A percentile compares a stretch with the other conserved stretches of the same genome.
Evolutionary conservation across 2,329 filamentous ascomycete species (phyloP).

Genomic region (Colletotrichum eleusines): DNA sequence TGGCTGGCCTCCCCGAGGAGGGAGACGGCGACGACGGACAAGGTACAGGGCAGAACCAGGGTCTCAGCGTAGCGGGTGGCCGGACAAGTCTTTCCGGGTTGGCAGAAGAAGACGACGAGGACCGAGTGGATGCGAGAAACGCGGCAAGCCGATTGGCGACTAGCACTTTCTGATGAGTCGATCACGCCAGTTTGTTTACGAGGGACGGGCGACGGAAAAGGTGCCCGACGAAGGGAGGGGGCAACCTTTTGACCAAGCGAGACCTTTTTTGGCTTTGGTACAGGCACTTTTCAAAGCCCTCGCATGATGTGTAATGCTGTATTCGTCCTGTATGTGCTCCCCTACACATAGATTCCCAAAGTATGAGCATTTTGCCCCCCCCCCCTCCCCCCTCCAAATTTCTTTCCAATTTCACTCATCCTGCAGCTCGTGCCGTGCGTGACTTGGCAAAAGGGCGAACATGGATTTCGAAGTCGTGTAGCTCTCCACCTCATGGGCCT

Average conservation of each 20-base stretch:
- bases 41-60: constrained; percentile 50
- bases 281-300: constrained; percentile 24
- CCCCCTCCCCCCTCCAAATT: background rate
- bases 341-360: constrained; percentile 41
- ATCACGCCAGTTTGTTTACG: constrained; percentile 11
- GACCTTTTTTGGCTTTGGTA: constrained; percentile 22
- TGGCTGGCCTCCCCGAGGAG: constrained; percentile 73
- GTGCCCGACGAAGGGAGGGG: constrained; percentile 8
- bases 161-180: constrained; percentile 80
- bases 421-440: constrained; percentile 3
- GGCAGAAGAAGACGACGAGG: constrained; percentile 88
- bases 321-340: constrained; percentile 37
- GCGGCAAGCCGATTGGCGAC: constrained; percentile 93
- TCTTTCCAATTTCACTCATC: background rate
- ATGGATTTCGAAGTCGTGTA: background rate
- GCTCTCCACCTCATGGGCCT: background rate
- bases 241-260: constrained; percentile 21
- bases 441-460: constrained; percentile 1
- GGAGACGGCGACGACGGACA: constrained; percentile 61
- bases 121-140: constrained; percentile 94
- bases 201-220: constrained; percentile 23
- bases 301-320: constrained; percentile 42
- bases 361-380: constrained; percentile 38
- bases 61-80: constrained; percentile 54
- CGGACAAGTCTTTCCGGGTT: constrained; percentile 68